These are phyloP conservation scores for Backusella sp. DNA, from an alignment of 192 early-diverging fungal genomes.

Conservation along the genomic window DNA sequence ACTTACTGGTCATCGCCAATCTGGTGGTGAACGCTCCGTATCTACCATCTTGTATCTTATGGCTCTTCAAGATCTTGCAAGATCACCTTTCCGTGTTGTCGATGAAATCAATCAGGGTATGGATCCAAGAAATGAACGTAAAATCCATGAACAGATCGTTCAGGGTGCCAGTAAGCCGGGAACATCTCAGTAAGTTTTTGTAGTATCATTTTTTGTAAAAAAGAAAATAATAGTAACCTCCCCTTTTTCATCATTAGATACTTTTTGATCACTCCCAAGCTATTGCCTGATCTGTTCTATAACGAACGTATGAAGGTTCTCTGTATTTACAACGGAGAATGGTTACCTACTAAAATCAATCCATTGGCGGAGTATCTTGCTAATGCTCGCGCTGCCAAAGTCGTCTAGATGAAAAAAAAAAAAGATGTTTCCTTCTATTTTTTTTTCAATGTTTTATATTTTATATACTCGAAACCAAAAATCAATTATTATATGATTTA, in stretches of 20 bases:
- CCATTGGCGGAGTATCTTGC: constrained; percentile 23
- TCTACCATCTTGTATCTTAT: constrained; percentile 96
- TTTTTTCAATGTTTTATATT: background rate
- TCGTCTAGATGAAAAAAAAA: background rate
- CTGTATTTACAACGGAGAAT: constrained; percentile 94
- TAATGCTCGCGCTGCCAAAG: background rate
- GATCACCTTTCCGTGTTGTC: constrained; percentile 94
- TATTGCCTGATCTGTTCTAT: constrained; percentile 91
- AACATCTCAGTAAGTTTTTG: constrained; percentile 63
- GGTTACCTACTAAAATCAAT: constrained; percentile 62
- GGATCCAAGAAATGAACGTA: constrained; percentile 95
- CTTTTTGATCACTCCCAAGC: constrained; percentile 98
- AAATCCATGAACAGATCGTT: constrained; percentile 93
- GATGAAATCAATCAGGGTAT: constrained; percentile 99
- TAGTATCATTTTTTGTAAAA: background rate
- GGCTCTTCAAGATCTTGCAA: constrained; percentile 85
- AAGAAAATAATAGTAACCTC: no score
- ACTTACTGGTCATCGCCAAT: constrained; percentile 88
- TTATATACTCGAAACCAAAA: background rate
- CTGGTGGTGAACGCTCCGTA: constrained; percentile 95
- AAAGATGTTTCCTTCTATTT: background rate
- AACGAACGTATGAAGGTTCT: constrained; percentile 89
- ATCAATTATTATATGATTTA: background rate
- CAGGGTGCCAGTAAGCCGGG: constrained; percentile 68
- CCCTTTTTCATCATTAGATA: constrained; percentile 71